Evolutionary conservation across 108 stramenopile species (phyloP).

Genomic region (Nannochloropsis gaditana): DNA sequence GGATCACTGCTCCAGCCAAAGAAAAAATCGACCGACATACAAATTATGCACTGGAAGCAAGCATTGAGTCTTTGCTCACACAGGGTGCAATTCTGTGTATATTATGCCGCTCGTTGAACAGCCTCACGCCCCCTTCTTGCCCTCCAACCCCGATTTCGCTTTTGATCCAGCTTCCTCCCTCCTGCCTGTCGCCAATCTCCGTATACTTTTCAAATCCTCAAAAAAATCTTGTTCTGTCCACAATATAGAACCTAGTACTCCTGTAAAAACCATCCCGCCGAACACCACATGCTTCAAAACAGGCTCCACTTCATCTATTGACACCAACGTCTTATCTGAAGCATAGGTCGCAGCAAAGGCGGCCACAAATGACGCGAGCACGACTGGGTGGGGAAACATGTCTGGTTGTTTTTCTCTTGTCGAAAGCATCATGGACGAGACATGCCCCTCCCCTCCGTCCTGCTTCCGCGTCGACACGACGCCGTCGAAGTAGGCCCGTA

Average conservation of each 20-base stretch:
- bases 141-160: too few species aligned
- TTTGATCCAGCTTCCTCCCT: not conserved
- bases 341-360: conserved; percentile 26
- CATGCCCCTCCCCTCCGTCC: not conserved
- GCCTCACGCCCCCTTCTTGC: not conserved
- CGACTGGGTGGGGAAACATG: conserved; percentile 32
- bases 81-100: not conserved
- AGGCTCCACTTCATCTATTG: not conserved
- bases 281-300: not conserved
- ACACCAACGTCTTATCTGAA: not conserved
- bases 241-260: not conserved
- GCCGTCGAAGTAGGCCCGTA: conserved; percentile 32
- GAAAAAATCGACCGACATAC: too few species aligned
- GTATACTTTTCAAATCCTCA: not conserved
- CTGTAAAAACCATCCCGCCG: not conserved
- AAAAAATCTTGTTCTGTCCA: not conserved
- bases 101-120: not conserved
- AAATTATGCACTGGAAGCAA: too few species aligned
- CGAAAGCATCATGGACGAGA: not conserved
- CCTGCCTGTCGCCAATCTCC: not conserved
- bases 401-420: not conserved
- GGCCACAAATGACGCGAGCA: conserved; percentile 23
- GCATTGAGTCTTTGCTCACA: too few species aligned
- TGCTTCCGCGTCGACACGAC: not conserved
- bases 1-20: too few species aligned